Base-by-base conservation (phyloP, 805 yeast genomes). In the Komagataella pastoris region DNA sequence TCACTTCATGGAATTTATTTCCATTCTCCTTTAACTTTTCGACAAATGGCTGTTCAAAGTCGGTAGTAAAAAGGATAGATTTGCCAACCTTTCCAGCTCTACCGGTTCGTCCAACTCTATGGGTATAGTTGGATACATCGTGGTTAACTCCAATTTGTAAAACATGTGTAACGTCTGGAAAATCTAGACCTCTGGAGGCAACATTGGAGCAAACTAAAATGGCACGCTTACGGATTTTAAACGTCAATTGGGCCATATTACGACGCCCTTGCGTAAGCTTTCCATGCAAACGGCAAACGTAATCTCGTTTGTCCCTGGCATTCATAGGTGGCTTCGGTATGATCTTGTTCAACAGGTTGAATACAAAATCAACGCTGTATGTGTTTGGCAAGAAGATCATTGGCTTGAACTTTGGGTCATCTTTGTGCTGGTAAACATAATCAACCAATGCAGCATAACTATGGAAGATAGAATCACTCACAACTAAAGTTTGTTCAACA, bases 151-250 rank as follows among this genome's bases (percentile, higher is more conserved):
- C 86, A 51, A 88, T 65, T 70, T 91, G 97, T 59, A 85, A 70
- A 50, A 91, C 97, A 62, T 88, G 87, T 23, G 88, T 69, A 24
- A 91, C 95, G 58, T 80, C 79, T 52, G 90, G 93, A 75, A 91
- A 87, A 71, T 91, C 97, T 84, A 91, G 82, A 58, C 98, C 98
- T 69, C 98, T 81, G 12, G 97, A 97, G 55, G 90, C 95, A 54
- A 91, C 97, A 67, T 89, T 96, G 6, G 97, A 86, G 52, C 91
- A 83, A 51, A 91, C 78, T 53, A 91, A 73, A 47, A 90, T 62
- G 52, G 88, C 85, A 24, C 65, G 55, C 53, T 62, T 59, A 14
- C 72, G 58, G 52, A 60, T 62, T 58, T 69, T 60, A 58, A 67
- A 68, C 2, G 45, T 56, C n/a, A 53, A 51, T 54, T 64, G 66